phyloP scores from a whole-genome alignment of 306 rosid species.

The Medicago ruthenica region DNA sequence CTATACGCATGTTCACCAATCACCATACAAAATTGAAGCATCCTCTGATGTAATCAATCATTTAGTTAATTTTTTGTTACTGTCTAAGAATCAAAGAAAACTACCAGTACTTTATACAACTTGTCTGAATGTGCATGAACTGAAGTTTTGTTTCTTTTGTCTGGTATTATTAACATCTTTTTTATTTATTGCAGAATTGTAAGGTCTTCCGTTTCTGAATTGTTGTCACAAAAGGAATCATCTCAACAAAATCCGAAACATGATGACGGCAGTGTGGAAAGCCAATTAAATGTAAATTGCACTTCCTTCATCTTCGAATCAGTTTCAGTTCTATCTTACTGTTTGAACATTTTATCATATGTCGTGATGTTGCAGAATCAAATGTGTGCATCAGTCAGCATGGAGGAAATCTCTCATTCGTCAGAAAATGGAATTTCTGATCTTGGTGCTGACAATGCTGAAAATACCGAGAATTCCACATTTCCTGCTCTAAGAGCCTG shows the following conservation, averaged over 20 bases:
- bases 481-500: slow-evolving; percentile 50
- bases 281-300: slow-evolving; percentile 58
- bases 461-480: slow-evolving; percentile 13
- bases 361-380: slow-evolving; percentile 56
- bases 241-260: slow-evolving; percentile 46
- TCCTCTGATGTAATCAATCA: slow-evolving; percentile 6
- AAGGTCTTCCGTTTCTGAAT: slow-evolving; percentile 65
- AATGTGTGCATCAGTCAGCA: slow-evolving; percentile 41
- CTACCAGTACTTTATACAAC: slow-evolving; percentile 13
- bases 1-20: slow-evolving; percentile 8
- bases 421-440: slow-evolving; percentile 53
- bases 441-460: slow-evolving; percentile 32
- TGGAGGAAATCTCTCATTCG: slow-evolving; percentile 54
- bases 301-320: slow-evolving; percentile 25
- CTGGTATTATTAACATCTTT: slow-evolving; percentile 16
- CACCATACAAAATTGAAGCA: not conserved
- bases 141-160: slow-evolving; percentile 25
- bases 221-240: slow-evolving; percentile 54
- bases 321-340: slow-evolving; percentile 18
- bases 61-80: slow-evolving; percentile 12
- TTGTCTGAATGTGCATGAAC: slow-evolving; percentile 32
- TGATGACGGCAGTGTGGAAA: slow-evolving; percentile 53
- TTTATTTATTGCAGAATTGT: slow-evolving; percentile 64
- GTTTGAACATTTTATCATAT: slow-evolving; percentile 5
- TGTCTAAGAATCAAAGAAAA: not conserved